Evolutionary conservation across 2,329 filamentous ascomycete genomes (phyloP).

Genomic region (Phialophora expanda): DNA sequence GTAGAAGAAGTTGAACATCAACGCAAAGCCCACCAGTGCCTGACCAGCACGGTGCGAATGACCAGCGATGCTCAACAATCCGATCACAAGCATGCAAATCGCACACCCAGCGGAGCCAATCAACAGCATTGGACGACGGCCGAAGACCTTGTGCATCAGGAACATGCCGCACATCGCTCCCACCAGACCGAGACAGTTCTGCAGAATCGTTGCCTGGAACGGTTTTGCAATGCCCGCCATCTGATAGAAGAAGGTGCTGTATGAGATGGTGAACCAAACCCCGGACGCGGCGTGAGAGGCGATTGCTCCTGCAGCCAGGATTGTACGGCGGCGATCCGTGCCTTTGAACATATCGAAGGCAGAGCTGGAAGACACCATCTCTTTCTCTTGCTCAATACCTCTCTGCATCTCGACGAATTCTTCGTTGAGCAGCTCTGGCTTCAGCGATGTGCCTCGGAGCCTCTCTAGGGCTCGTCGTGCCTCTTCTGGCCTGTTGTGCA

Average conservation of each 20-base stretch:
- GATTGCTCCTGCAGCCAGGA: conserved; percentile 64
- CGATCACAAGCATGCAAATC: conserved; percentile 47
- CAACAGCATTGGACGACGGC: conserved; percentile 38
- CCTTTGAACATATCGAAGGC: conserved; percentile 44
- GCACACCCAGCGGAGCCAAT: conserved; percentile 45
- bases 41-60: conserved; percentile 46
- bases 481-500: conserved; percentile 31
- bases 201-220: conserved; percentile 44
- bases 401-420: conserved; percentile 38
- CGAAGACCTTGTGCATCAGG: conserved; percentile 47
- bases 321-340: conserved; percentile 42
- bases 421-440: conserved; percentile 24
- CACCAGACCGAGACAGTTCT: conserved; percentile 44
- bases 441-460: conserved; percentile 27
- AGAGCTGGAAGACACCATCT: conserved; percentile 26
- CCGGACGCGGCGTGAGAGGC: conserved; percentile 39
- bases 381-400: conserved; percentile 30
- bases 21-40: conserved; percentile 48
- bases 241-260: conserved; percentile 61
- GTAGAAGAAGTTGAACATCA: conserved; percentile 47
- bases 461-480: conserved; percentile 24
- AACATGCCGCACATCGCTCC: conserved; percentile 47
- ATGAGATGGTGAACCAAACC: conserved; percentile 28
- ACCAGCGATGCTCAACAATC: conserved; percentile 47
- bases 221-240: conserved; percentile 38